Evolutionary conservation across 495 filamentous ascomycete species (phyloP), one percentile per base, ranked within the genome.

Genomic region (Staphylotrichum longicolle): DNA sequence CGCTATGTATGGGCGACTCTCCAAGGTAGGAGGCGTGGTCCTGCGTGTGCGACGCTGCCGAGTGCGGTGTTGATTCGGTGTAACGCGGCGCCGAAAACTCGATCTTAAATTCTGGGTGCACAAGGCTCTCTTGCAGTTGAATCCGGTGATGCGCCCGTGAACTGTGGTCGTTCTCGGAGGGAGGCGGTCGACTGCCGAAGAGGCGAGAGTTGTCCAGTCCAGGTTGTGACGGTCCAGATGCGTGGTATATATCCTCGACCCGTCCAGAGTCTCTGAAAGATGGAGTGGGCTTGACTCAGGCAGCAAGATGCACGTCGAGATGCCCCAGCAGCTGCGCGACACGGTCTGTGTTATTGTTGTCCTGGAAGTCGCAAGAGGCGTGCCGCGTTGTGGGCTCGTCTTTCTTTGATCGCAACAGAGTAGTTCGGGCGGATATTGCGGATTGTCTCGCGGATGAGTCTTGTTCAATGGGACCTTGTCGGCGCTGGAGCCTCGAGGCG

Each of bases 401-500:
- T 41, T 33, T 54, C 47, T 54, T 60, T 47, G 47, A 51, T 20
- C 2, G n/a, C 32, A 32, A 6, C n/a, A 5, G 12, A 14, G 14
- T 8, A 9, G 9, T 2, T 5, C 2, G 48, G 37, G 35, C 12
- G 6, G 35, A 20, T 37, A 6, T 9, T 5, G 4, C 1, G 32
- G 20, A 46, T 46, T 57, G 60, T 62, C 46, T 57, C 60, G 47
- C 60, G 8, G 53, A 53, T 30, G 46, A 3, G 27, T 27, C 52
- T 57, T 56, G 54, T 39, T 57, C 54, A 47, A 54, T 65, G 33
- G 46, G n/a, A 2, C n/a, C 45, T 44, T 58, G 34, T 41, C 14
- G 20, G 27, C 12, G 50, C 51, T 52, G 54, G 30, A 62, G 56
- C 60, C 60, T 66, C 56, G 63, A 60, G 53, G 50, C 35, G 42